These are phyloP conservation scores for Coemansia sp. DNA, from an alignment of 192 early-diverging fungal genomes.

Conservation along the genomic window DNA sequence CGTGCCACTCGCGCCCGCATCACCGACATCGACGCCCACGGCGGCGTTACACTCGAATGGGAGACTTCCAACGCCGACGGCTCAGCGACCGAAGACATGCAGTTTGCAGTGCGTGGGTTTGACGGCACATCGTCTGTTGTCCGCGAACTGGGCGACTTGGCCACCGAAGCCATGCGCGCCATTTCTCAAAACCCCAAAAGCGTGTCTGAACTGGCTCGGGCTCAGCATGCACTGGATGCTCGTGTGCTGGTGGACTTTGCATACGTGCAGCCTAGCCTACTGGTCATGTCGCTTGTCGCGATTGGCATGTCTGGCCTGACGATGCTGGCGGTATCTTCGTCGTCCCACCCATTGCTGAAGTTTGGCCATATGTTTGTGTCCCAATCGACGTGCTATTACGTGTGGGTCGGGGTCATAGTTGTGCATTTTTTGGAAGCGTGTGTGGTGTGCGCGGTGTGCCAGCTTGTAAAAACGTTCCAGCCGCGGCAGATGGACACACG, in stretches of 20 bases:
- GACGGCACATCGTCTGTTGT: conserved; percentile 22
- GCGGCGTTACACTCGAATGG: conserved; percentile 35
- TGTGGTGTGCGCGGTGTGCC: conserved; percentile 29
- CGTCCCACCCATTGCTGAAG: conserved; percentile 19
- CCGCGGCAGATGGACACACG: conserved; percentile 35
- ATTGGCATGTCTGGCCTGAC: conserved; percentile 5
- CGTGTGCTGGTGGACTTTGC: conserved; percentile 27
- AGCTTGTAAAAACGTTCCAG: conserved; percentile 47
- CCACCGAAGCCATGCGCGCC: conserved; percentile 18
- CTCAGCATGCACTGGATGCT: conserved; percentile 16
- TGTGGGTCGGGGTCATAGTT: conserved; percentile 10
- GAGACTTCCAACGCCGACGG: conserved; percentile 5
- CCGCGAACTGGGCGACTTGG: conserved; percentile 32
- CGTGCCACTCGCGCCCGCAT: conserved; percentile 14
- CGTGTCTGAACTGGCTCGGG: conserved; percentile 13
- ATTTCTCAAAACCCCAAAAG: conserved; percentile 12
- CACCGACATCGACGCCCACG: conserved; percentile 23
- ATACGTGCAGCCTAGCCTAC: conserved; percentile 11
- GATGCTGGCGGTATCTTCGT: conserved; percentile 12
- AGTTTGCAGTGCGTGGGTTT: conserved; percentile 34
- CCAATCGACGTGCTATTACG: conserved; percentile 21
- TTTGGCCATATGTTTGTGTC: conserved; percentile 16
- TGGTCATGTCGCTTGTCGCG: conserved; percentile 10
- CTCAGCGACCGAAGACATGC: conserved; percentile 28
- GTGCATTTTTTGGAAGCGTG: conserved; percentile 31